Evolutionary conservation across 73 alveolate species (phyloP).

Genomic region (Diophrys appendiculata): DNA sequence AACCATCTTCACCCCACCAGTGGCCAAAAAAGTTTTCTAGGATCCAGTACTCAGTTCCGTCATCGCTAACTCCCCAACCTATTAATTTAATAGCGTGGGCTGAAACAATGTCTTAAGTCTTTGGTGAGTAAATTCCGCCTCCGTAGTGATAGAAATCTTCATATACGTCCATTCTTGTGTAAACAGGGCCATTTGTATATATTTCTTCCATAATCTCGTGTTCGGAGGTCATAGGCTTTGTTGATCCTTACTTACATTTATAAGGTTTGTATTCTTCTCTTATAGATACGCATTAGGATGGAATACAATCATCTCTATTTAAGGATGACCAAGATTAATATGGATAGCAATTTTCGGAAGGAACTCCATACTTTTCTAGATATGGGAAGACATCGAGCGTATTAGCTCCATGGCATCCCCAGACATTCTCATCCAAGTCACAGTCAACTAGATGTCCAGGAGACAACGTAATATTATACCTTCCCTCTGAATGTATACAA

Average conservation of each 20-base stretch:
- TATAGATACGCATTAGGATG: neutral
- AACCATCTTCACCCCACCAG: constrained; percentile 58
- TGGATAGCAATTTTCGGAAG: constrained; percentile 55
- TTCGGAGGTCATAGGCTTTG: constrained; percentile 7
- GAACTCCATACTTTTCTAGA: constrained; percentile 41
- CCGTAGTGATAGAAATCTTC: constrained; percentile 45
- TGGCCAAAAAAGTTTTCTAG: constrained; percentile 55
- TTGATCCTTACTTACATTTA: constrained; percentile 45
- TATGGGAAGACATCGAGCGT: constrained; percentile 7
- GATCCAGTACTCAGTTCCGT: constrained; percentile 45
- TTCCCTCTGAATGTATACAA: constrained; percentile 67
- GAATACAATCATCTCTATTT: constrained; percentile 14
- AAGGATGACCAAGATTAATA: constrained; percentile 15
- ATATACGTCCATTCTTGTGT: constrained; percentile 48
- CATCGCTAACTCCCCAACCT: constrained; percentile 61
- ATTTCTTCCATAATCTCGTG: constrained; percentile 19
- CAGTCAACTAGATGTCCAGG: constrained; percentile 64
- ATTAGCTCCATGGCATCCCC: constrained; percentile 36
- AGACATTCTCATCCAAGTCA: constrained; percentile 63
- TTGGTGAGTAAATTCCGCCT: constrained; percentile 53
- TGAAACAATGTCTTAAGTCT: constrained; percentile 29
- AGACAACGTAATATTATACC: constrained; percentile 59
- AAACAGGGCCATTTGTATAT: constrained; percentile 54
- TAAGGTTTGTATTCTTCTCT: constrained; percentile 3
- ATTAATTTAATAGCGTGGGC: constrained; percentile 57